Evolutionary conservation across 2,329 filamentous ascomycete species (phyloP), one percentile per base, ranked within the genome.

Genomic region (Nectriaceae sp.): DNA sequence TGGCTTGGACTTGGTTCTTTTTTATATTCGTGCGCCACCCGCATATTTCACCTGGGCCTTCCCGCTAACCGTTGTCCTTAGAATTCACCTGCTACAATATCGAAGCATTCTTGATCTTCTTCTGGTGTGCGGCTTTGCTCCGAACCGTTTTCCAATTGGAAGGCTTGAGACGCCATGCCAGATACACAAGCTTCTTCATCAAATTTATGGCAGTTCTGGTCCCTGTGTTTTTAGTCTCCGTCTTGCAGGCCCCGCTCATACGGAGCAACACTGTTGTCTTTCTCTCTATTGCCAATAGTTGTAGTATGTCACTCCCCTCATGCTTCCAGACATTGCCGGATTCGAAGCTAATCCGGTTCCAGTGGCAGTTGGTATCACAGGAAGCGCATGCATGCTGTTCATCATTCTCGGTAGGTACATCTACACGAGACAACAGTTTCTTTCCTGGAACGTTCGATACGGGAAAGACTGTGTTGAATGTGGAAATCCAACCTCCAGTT

Each of bases 21-120:
- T 73, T 53, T 77, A 74, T 47, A 76, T 78, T 50, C 76, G 75
- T 77, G n/a, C n/a, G n/a, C n/a, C n/a, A n/a, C n/a, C n/a, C n/a
- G n/a, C n/a, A n/a, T n/a, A n/a, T n/a, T n/a, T n/a, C n/a, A n/a
- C n/a, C 61, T 42, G 74, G 64, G 15, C 3, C 18, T 21, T 21
- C 11, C 3, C 22, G 24, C 11, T 38, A 54, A 60, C 37, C 4
- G 1, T 41, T 26, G 6, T 8, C 13, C 16, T 19, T 21, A 79
- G 76, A 78, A 56, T 77, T 73, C 42, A 78, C 77, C 49, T 69
- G 67, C 22, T 79, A 79, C 55, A 78, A 76, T 60, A 73, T 74
- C n/a, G 73, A 77, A 57, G 65, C 73, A 8, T 60, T 77, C 22
- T 65, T 76, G 26, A 65, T 74, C 5, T 61, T 77, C 5, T 76